Evolutionary conservation across 1,284 basidiomycete genomes (phyloP).

Genomic region (Austroboletus niveus): DNA sequence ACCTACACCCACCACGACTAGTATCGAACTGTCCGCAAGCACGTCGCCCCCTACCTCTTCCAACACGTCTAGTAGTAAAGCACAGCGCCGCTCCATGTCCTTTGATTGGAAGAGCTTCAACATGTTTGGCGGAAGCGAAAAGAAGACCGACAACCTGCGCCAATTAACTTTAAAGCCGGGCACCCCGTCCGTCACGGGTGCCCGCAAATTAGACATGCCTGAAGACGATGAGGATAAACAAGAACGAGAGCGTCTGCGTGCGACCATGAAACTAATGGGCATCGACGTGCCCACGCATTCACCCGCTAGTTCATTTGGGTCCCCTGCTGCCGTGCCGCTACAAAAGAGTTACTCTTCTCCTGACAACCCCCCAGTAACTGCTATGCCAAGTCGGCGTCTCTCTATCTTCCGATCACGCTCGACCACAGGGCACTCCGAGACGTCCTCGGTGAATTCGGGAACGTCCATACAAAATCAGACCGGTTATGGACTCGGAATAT

Average conservation of each 20-base stretch:
- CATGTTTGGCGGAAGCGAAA: slow-evolving; percentile 60
- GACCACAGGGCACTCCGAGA: slow-evolving; percentile 44
- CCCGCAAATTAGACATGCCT: slow-evolving; percentile 72
- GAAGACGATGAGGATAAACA: slow-evolving; percentile 84
- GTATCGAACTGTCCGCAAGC: slow-evolving; percentile 33
- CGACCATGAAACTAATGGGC: slow-evolving; percentile 91
- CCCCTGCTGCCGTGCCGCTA: slow-evolving; percentile 34
- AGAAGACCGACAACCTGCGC: slow-evolving; percentile 61
- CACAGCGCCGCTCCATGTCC: slow-evolving; percentile 71
- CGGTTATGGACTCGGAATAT: slow-evolving; percentile 40
- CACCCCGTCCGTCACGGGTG: slow-evolving; percentile 49
- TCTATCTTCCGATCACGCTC: slow-evolving; percentile 65
- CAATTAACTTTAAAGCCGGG: slow-evolving; percentile 73
- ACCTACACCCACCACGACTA: slow-evolving; percentile 32
- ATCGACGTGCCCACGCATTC: slow-evolving; percentile 58
- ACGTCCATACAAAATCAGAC: slow-evolving; percentile 36
- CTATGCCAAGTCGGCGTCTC: slow-evolving; percentile 48
- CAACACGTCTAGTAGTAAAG: slow-evolving; percentile 36
- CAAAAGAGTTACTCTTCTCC: slow-evolving; percentile 46
- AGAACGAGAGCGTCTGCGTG: slow-evolving; percentile 81
- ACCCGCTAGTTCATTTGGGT: slow-evolving; percentile 23
- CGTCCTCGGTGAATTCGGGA: slow-evolving; percentile 47
- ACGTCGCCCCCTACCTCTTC: slow-evolving; percentile 37
- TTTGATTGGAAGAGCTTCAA: slow-evolving; percentile 80
- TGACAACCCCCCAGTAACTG: slow-evolving; percentile 33